Base-by-base conservation (phyloP, 371 early-diverging fungal genomes). In the Mycotypha africana region DNA sequence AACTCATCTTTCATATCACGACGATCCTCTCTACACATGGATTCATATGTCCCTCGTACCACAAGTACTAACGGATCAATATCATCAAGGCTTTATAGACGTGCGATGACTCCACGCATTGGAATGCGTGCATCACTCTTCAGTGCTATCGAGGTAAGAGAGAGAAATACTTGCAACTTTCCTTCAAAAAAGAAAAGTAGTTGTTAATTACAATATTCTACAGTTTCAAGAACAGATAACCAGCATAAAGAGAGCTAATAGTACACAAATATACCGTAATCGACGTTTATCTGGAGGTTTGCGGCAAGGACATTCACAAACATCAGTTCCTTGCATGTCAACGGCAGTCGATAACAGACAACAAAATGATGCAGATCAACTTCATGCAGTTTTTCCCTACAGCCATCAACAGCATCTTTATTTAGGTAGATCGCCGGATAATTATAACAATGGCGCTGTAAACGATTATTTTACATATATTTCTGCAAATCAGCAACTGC, bases 61-160 rank as follows among this genome's bases (percentile, higher is more conserved):
- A 58, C 66, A 21, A 66, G 66, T 16, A 58, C 62, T 0, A 64
- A 59, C 36, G 73, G 65, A 2, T 69, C 73, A 4, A 60, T 66
- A 2, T 59, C 73, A 10, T 47, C 67, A 16, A 49, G 59, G 25
- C 36, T 58, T 4, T 64, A 55, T 22, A 45, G 60, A 16, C 67
- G 59, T 47, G 52, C 67, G 4, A 57, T 68, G 48, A 56, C 73
- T 6, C 66, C 73, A 8, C 64, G 73, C 39, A 49, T 73, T 11
- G 73, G 73, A 19, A 66, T 73, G 25, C 50, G 73, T 20, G 57
- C 69, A 2, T 73, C 73, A 4, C 15, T 73, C 2, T 68, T 68
- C 44, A 56, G 64, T 28, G 73, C 73, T 2, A 73, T 73, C 25
- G 73, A 72, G 50, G 67, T 67, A 61, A 44, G n/a, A n/a, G n/a